Base-by-base conservation (phyloP, 1,284 basidiomycete genomes). In the Fomitopsis betulina region DNA sequence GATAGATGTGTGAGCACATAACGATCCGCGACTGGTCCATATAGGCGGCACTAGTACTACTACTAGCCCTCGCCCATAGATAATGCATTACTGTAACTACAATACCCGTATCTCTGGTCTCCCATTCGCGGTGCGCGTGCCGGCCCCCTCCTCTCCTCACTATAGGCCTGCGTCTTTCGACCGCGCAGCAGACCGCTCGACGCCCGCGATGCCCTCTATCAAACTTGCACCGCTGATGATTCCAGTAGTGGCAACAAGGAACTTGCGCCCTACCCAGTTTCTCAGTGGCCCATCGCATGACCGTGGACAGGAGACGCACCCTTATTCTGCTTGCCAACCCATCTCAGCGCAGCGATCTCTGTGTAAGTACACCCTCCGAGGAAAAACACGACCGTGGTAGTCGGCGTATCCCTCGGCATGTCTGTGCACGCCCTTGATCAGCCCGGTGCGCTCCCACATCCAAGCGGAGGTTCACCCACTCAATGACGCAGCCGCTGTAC, bases 291-390 rank as follows among this genome's bases (percentile, higher is more conserved):
- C 23, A 30, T 12, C 17, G 10, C 53, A 32, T 25, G 5, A 30
- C 2, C 21, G 10, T n/a, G 23, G 17, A 45, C 7, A 49, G 54
- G 53, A 30, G 39, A 35, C 76, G 66, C 64, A 84, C 94, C 92
- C 77, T 82, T 83, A 62, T 88, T 88, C 71, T 94, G 93, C 65
- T 85, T 81, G 60, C 85, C 83, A 72, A 96, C 90, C 89, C 94
- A 97, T 68, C 97, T 80, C 64, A 99, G 72, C 9, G 96, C 96
- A 21, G 96, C 89, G 56, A 99, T 92, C 76, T 99, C 97, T 7
- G 96, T 96, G 68, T 93, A 97, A 6, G 97, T 99, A 71, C 96
- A 96, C 3, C 97, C 97, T 37, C 97, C 97, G n/a, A 99, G 76
- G 83, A 98, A 98, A 76, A 98, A 98, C 10, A 99, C 92, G 23